Percentiles rank a stretch among this genome's conserved stretches.
phyloP scores from a whole-genome alignment of 768 basidiomycete genomes.

The Suillus sp. region DNA sequence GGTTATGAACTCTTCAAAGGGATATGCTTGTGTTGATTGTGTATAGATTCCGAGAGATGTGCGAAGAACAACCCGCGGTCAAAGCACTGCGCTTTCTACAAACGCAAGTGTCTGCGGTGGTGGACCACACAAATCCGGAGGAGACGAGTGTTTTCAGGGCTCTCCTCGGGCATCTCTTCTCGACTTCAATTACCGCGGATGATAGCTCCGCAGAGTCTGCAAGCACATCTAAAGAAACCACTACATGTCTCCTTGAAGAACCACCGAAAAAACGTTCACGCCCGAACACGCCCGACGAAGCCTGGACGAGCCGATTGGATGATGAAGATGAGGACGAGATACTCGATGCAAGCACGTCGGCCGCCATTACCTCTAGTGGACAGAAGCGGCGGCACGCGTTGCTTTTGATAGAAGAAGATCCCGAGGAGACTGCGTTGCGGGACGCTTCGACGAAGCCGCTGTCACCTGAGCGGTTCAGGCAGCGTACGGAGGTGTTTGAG shows the following conservation, averaged over 20 bases:
- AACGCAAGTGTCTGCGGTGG: slow-evolving; percentile 66
- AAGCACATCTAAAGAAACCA: background rate
- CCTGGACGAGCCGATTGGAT: slow-evolving; percentile 45
- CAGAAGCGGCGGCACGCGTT: slow-evolving; percentile 27
- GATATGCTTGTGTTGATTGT: background rate
- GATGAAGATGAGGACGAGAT: slow-evolving; percentile 22
- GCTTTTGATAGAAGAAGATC: slow-evolving; percentile 33
- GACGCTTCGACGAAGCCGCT: slow-evolving; percentile 35
- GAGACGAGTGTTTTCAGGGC: slow-evolving; percentile 67
- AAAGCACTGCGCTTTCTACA: slow-evolving; percentile 74
- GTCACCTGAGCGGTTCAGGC: slow-evolving; percentile 53
- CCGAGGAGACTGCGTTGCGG: slow-evolving; percentile 23
- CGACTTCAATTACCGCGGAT: slow-evolving; percentile 28
- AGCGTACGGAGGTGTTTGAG: slow-evolving; percentile 74
- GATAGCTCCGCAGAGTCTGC: background rate
- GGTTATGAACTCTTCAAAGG: slow-evolving; percentile 24
- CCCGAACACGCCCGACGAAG: slow-evolving; percentile 43
- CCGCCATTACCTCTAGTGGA: slow-evolving; percentile 8
- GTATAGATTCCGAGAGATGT: slow-evolving; percentile 80
- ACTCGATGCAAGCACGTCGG: background rate
- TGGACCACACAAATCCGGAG: slow-evolving; percentile 63
- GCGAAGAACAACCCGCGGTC: slow-evolving; percentile 56
- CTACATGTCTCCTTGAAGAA: slow-evolving; percentile 18
- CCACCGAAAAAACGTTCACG: slow-evolving; percentile 50
- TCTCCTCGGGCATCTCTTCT: slow-evolving; percentile 64